Conservation (phyloP, 1,284 basidiomycete species). For the Ustilago shanxiensis region DNA sequence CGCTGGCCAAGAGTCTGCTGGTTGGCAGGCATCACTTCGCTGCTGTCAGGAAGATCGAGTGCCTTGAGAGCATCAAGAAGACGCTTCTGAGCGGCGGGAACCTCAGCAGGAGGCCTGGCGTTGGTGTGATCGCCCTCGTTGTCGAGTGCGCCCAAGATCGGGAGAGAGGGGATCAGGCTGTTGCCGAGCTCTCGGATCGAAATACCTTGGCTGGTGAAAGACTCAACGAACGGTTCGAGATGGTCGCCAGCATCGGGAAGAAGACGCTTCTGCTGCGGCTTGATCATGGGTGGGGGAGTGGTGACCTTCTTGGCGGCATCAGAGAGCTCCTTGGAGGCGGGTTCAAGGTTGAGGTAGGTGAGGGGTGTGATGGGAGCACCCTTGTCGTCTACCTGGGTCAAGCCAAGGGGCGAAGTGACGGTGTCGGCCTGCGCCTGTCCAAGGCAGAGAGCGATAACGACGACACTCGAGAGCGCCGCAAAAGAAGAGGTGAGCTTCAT, state of each 20-base stretch:
- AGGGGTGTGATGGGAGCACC: constrained; percentile 39
- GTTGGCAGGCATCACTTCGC: constrained; percentile 16
- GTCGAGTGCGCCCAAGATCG: constrained; percentile 39
- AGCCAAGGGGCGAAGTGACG: constrained; percentile 33
- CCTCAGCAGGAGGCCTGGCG: constrained; percentile 13
- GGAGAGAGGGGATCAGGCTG: constrained; percentile 32
- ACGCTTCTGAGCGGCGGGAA: constrained; percentile 17
- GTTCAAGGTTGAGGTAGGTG: constrained; percentile 45
- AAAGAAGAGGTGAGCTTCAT: constrained; percentile 49
- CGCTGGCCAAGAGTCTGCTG: constrained; percentile 3
- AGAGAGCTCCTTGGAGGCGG: constrained; percentile 32
- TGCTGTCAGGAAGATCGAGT: constrained; percentile 15
- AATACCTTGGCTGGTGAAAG: constrained; percentile 34
- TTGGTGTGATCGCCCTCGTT: constrained; percentile 47
- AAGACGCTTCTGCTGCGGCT: constrained; percentile 26
- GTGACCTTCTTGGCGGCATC: constrained; percentile 41
- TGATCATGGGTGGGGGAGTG: constrained; percentile 35
- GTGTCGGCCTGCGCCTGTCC: constrained; percentile 43
- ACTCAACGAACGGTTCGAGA: constrained; percentile 23
- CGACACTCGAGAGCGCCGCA: constrained; percentile 32
- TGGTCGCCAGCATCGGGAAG: constrained; percentile 9
- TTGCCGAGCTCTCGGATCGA: constrained; percentile 22
- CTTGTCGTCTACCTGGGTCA: constrained; percentile 45
- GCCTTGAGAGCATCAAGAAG: constrained; percentile 26
- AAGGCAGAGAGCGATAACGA: constrained; percentile 40